Evolutionary conservation across 306 rosid species (phyloP), one percentile per base, ranked within the genome.

Genomic region (Citrullus mucosospermus): DNA sequence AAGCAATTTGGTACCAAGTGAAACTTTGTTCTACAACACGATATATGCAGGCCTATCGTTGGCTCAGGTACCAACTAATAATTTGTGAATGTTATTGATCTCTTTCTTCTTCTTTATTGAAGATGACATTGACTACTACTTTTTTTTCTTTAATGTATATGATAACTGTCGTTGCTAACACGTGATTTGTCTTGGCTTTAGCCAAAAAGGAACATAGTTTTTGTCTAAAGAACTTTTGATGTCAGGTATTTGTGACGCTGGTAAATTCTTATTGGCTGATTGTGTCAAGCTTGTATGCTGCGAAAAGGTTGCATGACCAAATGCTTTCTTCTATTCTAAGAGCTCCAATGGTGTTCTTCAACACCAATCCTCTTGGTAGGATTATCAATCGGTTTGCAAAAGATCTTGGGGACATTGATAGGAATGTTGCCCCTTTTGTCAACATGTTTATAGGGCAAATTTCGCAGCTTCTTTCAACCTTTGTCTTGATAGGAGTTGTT

Each of bases 381-480:
- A 84, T 93, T 76, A 90, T 93, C 82, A 92, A 93, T 84, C 86
- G 97, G 80, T 94, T 94, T 70, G 93, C 98, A n/a, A 94, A 92
- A 86, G 98, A 94, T 89, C 90, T 92, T 8, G 92, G 98, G 51
- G 98, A 94, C 88, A 87, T 94, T 73, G 98, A 94, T 82, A 91
- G 98, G 51, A 90, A 57, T 83, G 96, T 94, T 79, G 96, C 98
- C 75, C 80, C 85, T 16, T 82, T 84, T 77, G 84, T 88, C 77
- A 92, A 87, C 78, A 90, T 94, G 98, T 94, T 92, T 85, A 62
- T 94, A 50, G 88, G 91, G 70, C 97, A 92, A 85, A 82, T 89
- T 55, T 92, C 88, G 28, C 93, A 88, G 83, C 95, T 92, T 62
- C 73, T 92, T 82, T 93, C 97, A 56, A 93, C 98, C 22, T 92